Conservation (phyloP, 1,284 basidiomycete species). For the Cutaneotrichosporon sp. region DNA sequence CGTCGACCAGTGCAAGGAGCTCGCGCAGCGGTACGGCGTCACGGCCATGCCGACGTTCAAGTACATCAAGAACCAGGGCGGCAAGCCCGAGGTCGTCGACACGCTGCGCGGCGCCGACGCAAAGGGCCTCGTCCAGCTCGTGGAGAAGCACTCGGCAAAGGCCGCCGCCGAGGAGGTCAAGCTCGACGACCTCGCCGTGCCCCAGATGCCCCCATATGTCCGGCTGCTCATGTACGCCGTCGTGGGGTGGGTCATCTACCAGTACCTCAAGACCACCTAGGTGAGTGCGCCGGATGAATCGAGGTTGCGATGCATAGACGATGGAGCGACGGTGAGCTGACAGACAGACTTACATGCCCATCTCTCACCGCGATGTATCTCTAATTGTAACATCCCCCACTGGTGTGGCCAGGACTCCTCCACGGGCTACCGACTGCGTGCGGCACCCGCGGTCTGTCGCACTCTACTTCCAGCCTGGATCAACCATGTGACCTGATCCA, state of each 20-base stretch:
- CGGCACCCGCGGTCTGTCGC: too few species aligned
- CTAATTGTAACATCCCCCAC: too few species aligned
- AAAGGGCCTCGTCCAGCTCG: slow-evolving; percentile 34
- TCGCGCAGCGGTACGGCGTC: slow-evolving; percentile 53
- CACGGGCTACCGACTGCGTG: too few species aligned
- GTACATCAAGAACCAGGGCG: slow-evolving; percentile 53
- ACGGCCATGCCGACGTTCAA: slow-evolving; percentile 58
- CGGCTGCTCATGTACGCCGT: slow-evolving; percentile 3
- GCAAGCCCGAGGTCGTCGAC: slow-evolving; percentile 36
- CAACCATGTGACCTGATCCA: too few species aligned
- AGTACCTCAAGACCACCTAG: background rate
- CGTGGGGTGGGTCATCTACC: background rate
- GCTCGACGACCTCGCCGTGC: background rate
- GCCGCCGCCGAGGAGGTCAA: slow-evolving; percentile 10
- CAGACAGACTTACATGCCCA: background rate
- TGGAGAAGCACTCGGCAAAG: background rate
- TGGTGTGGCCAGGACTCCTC: too few species aligned
- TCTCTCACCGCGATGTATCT: too few species aligned
- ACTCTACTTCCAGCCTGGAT: too few species aligned
- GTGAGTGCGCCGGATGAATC: background rate
- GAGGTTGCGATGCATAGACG: background rate
- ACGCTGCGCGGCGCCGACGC: slow-evolving; percentile 52
- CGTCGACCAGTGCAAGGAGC: slow-evolving; percentile 52
- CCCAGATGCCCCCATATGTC: background rate
- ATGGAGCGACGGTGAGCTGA: too few species aligned